Evolutionary conservation across 257 asterid species (phyloP).

Genomic region (Gentiana straminea): DNA sequence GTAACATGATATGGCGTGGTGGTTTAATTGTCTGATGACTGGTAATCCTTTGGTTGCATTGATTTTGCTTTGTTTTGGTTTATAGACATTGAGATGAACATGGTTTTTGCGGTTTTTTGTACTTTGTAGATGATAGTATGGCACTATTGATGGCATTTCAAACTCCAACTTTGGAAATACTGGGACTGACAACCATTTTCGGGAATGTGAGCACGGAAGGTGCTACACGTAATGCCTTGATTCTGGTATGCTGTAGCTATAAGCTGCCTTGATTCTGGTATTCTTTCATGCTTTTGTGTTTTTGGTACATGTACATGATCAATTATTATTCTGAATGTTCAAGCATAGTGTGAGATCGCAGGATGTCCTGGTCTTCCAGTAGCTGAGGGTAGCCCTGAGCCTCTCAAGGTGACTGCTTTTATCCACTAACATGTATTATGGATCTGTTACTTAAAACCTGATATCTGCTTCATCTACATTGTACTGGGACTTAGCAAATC

Average conservation of each 20-base stretch:
- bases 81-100: too few species aligned
- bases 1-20: too few species aligned
- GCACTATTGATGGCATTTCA: slow-evolving; percentile 94
- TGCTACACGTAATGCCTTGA: slow-evolving; percentile 84
- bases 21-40: too few species aligned
- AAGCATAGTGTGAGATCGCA: slow-evolving; percentile 99
- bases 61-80: too few species aligned
- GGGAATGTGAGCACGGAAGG: slow-evolving; percentile 76
- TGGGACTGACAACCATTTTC: slow-evolving; percentile 85
- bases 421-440: too few species aligned
- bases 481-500: too few species aligned
- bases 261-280: not conserved
- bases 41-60: too few species aligned
- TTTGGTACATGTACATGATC: slow-evolving; percentile 35
- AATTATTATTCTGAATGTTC: slow-evolving; percentile 31
- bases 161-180: slow-evolving; percentile 59
- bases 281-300: slow-evolving; percentile 5
- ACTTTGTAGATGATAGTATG: slow-evolving; percentile 74
- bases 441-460: too few species aligned
- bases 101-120: too few species aligned
- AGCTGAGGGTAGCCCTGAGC: slow-evolving; percentile 76
- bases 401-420: slow-evolving; percentile 58
- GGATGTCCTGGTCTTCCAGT: slow-evolving; percentile 84
- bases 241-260: slow-evolving; percentile 54
- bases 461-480: too few species aligned